These are phyloP conservation scores for Ceratocystis ficicola DNA, from an alignment of 2,329 filamentous ascomycete genomes.

Conservation along the genomic window DNA sequence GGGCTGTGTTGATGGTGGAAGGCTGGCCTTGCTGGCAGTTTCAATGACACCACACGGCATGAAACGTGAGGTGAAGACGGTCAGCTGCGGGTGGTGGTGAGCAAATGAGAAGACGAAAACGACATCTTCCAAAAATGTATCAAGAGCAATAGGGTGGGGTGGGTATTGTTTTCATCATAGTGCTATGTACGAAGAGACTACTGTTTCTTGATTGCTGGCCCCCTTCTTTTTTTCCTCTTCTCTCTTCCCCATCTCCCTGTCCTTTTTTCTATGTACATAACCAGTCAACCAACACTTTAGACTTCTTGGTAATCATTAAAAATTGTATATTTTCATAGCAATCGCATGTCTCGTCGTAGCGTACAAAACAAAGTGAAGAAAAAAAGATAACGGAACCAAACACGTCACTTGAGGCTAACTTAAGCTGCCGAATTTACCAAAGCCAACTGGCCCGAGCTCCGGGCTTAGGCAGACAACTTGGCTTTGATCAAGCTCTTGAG, in stretches of 20 bases:
- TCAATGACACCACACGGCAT: slow-evolving; percentile 35
- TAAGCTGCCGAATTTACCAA: no score
- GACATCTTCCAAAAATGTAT: not conserved
- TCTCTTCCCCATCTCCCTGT: not conserved
- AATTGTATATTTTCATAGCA: slow-evolving; percentile 12
- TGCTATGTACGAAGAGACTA: no score
- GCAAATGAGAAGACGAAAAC: not conserved
- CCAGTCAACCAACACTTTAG: not conserved
- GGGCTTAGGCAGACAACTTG: slow-evolving; percentile 53
- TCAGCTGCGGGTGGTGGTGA: slow-evolving; percentile 27
- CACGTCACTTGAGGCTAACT: no score
- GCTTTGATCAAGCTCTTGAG: slow-evolving; percentile 83
- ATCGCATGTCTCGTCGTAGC: not conserved
- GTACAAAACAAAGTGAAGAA: slow-evolving; percentile 3
- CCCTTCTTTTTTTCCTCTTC: not conserved
- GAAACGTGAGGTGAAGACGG: slow-evolving; percentile 28
- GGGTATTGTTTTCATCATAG: no score
- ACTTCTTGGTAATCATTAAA: slow-evolving; percentile 1
- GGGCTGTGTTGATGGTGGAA: slow-evolving; percentile 63
- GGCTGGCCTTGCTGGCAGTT: slow-evolving; percentile 66
- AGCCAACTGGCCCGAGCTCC: no score
- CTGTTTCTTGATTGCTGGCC: no score
- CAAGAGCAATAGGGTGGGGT: not conserved
- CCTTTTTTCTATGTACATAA: not conserved
- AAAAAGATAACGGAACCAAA: not conserved